Conservation (phyloP, 352 stramenopile species). For the Hyaloperonospora arabidopsidis region DNA sequence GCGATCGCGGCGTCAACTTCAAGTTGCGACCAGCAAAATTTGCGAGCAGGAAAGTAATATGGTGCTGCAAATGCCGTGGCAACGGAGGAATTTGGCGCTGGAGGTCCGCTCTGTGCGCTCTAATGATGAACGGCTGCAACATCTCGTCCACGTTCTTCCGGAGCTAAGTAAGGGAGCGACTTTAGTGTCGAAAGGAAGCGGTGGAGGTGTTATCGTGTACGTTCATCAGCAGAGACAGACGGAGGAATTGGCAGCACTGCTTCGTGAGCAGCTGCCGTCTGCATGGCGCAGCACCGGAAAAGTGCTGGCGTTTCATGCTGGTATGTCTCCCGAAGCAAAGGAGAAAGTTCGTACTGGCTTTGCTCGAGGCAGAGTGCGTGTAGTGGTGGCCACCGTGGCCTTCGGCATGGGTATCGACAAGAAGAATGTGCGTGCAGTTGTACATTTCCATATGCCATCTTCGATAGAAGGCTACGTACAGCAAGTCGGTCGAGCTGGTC, state of each 20-base stretch:
- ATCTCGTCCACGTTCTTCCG: constrained; percentile 24
- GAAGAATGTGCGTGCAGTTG: constrained; percentile 93
- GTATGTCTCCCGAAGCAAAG: constrained; percentile 76
- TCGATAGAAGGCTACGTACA: constrained; percentile 99
- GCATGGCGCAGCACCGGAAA: constrained; percentile 29
- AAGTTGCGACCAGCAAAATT: not conserved
- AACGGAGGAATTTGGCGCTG: constrained; percentile 56
- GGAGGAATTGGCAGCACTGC: constrained; percentile 53
- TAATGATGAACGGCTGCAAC: constrained; percentile 49
- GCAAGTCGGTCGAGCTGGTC: constrained; percentile 92
- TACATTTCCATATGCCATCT: constrained; percentile 95
- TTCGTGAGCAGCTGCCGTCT: constrained; percentile 48
- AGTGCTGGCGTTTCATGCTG: constrained; percentile 89
- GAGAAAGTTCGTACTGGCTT: constrained; percentile 83
- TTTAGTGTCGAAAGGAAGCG: constrained; percentile 15
- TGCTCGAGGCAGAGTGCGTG: constrained; percentile 72
- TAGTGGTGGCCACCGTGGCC: constrained; percentile 95
- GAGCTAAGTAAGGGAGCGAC: constrained; percentile 22
- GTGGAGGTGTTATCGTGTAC: constrained; percentile 71
- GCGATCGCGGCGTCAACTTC: constrained; percentile 17
- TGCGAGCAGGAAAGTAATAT: constrained; percentile 29
- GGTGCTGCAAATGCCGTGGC: constrained; percentile 71
- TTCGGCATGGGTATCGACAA: constrained; percentile 99
- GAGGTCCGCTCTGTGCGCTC: constrained; percentile 42
- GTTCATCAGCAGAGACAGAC: constrained; percentile 76